Base-by-base conservation (phyloP, 1,284 basidiomycete genomes). In the Irpex lacteus region DNA sequence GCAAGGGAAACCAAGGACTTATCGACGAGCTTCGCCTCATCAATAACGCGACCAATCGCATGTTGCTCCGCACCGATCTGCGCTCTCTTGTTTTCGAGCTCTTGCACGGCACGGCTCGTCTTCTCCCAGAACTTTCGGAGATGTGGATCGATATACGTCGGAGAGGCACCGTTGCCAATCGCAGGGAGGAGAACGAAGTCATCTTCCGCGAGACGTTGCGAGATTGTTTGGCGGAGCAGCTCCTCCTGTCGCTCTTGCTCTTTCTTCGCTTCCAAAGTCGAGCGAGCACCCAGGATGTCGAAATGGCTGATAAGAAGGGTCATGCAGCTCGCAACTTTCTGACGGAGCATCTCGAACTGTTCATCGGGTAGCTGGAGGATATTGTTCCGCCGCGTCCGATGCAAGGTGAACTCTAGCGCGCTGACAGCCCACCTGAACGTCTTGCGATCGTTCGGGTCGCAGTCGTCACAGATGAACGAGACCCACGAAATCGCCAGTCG, bases 341-440 rank as follows among this genome's bases (percentile, higher is more conserved):
- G 89, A 54, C 94, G 85, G 47, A 99, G 82, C 78, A 94, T 85
- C 67, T 92, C 88, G 75, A 98, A 98, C 75, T 99, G 95, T 65
- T 90, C 87, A 67, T 90, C 87, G 40, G 92, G 91, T 59, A 99
- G 85, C 40, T 96, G 89, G 15, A 98, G 85, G 70, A 99, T 99
- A 75, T 91, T 91, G 71, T 94, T 95, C 60, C 93, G 89, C 67
- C 90, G 87, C 4, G 97, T 99, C 68, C 96, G 90, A 71, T 91
- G 86, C 70, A 96, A 88, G 2, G 96, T 92, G 73, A 98, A 98
- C 73, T 98, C 95, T 18, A 99, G 86, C 3, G 98, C 96, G 61
- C 92, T 94, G 61, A 99, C 96, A 1, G 98, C 97, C 96, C 97
- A 99, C 74, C 94, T 91, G 85, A 99, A 99, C 0, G 96, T 99